Conservation (phyloP, 208 protist genomes). For the Zelonia costaricensis region DNA sequence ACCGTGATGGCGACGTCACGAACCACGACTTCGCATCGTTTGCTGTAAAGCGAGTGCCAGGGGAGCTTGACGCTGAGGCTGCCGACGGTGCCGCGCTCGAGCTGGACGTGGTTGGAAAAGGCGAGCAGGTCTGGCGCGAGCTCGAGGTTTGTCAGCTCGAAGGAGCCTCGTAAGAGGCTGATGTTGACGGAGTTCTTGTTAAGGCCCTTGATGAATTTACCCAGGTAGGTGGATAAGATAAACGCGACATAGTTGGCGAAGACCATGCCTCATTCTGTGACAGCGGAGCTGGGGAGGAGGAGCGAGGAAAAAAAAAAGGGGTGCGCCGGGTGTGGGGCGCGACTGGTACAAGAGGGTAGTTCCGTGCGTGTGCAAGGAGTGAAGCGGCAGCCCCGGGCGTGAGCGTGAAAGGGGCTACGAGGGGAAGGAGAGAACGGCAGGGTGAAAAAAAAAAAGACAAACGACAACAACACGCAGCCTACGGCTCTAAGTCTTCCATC, state of each 20-base stretch:
- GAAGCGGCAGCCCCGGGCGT: too few species aligned
- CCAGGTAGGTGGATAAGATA: slow-evolving; percentile 55
- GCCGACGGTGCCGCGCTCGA: slow-evolving; percentile 42
- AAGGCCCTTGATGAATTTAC: slow-evolving; percentile 63
- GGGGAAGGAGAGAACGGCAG: slow-evolving; percentile 5
- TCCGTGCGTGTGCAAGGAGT: neutral
- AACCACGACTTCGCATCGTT: slow-evolving; percentile 49
- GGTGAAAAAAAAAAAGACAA: neutral
- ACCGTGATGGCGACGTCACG: slow-evolving; percentile 45
- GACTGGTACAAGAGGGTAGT: neutral
- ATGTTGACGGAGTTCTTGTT: slow-evolving; percentile 56
- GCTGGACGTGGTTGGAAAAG: slow-evolving; percentile 31
- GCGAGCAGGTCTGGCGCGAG: slow-evolving; percentile 36
- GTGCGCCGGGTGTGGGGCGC: neutral
- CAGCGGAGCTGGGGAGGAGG: neutral
- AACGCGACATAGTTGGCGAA: slow-evolving; percentile 60
- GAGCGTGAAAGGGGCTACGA: too few species aligned
- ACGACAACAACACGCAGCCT: slow-evolving; percentile 16
- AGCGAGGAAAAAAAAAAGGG: slow-evolving; percentile 5
- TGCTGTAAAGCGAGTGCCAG: slow-evolving; percentile 60
- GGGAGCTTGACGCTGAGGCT: slow-evolving; percentile 56
- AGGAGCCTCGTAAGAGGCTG: slow-evolving; percentile 53
- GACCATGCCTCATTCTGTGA: slow-evolving; percentile 50
- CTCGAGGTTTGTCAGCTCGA: slow-evolving; percentile 70
- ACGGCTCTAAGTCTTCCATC: too few species aligned